Base-by-base conservation (phyloP, 495 filamentous ascomycete genomes). In the Hypoxylon trugodes region DNA sequence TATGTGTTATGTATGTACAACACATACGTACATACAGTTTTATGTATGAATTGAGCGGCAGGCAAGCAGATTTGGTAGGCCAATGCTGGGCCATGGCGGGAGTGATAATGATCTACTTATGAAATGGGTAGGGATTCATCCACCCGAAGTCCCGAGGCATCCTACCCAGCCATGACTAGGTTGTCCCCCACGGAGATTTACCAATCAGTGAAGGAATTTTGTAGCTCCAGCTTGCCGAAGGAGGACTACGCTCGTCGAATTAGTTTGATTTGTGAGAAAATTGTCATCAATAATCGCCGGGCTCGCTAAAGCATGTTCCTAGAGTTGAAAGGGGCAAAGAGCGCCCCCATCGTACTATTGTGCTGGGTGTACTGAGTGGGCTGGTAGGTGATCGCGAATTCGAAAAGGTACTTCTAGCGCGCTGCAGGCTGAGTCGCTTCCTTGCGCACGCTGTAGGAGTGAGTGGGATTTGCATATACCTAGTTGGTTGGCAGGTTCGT, bases 111-210 rank as follows among this genome's bases (percentile, higher is more conserved):
- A 65, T 59, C 55, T 55, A 51, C 54, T 22, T 66, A 35, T 12
- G 32, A 33, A 47, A 57, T 45, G 53, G 45, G 30, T 59, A 61
- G 43, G 63, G 43, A 47, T 51, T 42, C 51, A 59, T 54, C 64
- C 48, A 53, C 60, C 64, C 58, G 58, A 62, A 62, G 46, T 42
- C 58, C 63, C 63, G 63, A 66, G 38, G 55, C 13, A 58, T 66
- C 52, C 51, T 42, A 45, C 42, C 3, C n/a, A 37, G 10, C 50
- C 50, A 49, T 35, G 59, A n/a, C n/a, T 45, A 58, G 41, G 53
- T 43, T 36, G 26, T 59, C 52, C 64, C 64, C 58, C 58, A 62
- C 41, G 48, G 46, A 28, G 19, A 19, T 26, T 9, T 46, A 26
- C 2, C 58, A 61, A 66, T 67, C 64, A 59, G 8, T 16, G 15